Conservation (phyloP, 2,329 filamentous ascomycete genomes). For the Pestalotiopsis sp. region DNA sequence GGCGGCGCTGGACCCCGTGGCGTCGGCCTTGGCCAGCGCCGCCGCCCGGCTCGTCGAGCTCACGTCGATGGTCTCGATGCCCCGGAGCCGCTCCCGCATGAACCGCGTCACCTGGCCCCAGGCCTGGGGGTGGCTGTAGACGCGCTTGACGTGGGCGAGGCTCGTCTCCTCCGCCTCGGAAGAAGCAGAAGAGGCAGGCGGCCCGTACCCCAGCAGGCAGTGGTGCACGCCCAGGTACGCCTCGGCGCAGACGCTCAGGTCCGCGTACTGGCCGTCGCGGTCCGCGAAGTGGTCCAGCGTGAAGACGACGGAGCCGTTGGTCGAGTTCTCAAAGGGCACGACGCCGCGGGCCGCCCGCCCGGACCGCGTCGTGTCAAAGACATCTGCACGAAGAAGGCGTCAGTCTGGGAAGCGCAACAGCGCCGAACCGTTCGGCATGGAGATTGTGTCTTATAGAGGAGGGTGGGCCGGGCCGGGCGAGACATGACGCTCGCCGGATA, state of each 20-base stretch:
- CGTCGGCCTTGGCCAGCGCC: slow-evolving; percentile 68
- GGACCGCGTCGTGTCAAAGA: slow-evolving; percentile 78
- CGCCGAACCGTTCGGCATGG: neutral
- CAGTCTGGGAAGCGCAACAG: neutral
- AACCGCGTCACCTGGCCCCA: slow-evolving; percentile 89
- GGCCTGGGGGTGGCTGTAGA: slow-evolving; percentile 95
- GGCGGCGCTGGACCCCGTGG: slow-evolving; percentile 67
- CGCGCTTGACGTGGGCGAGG: slow-evolving; percentile 66
- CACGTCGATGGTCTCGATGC: slow-evolving; percentile 79
- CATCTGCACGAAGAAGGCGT: slow-evolving; percentile 52
- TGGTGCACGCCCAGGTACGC: slow-evolving; percentile 87
- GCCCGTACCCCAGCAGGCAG: slow-evolving; percentile 69
- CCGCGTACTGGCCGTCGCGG: slow-evolving; percentile 61
- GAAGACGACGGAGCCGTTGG: slow-evolving; percentile 88
- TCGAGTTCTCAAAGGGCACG: slow-evolving; percentile 94
- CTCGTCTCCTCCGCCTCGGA: slow-evolving; percentile 26
- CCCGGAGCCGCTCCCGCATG: slow-evolving; percentile 69
- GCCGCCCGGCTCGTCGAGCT: slow-evolving; percentile 83
- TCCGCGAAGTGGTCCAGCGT: slow-evolving; percentile 90
- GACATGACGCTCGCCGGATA: slow-evolving; percentile 4
- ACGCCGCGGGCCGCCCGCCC: slow-evolving; percentile 71
- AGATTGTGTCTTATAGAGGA: neutral
- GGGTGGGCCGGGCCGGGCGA: neutral
- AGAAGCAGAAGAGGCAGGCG: slow-evolving; percentile 5
- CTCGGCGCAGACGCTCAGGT: slow-evolving; percentile 80